Percentiles rank a stretch among this genome's conserved stretches.
phyloP scores from a whole-genome alignment of 2,329 filamentous ascomycete genomes.

The Pseudonectria foliicola region DNA sequence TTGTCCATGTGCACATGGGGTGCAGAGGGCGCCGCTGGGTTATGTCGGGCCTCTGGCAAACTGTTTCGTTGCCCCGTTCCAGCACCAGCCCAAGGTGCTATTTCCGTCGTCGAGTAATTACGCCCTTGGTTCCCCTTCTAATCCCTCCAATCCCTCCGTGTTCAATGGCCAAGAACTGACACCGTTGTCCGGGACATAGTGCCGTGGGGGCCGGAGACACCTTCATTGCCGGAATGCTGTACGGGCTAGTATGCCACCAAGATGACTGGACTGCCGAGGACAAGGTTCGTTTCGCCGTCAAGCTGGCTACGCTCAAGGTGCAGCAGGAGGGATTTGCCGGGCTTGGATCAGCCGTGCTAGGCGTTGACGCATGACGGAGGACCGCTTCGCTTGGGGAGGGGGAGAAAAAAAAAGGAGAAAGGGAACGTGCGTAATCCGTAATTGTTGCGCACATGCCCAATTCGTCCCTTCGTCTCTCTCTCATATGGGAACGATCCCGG shows the following conservation, averaged over 20 bases:
- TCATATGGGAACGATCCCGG: constrained; percentile 1
- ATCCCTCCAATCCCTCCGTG: no score
- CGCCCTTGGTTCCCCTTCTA: constrained; percentile 3
- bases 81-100: constrained; percentile 25
- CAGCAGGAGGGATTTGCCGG: constrained; percentile 57
- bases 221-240: constrained; percentile 66
- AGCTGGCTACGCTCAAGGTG: constrained; percentile 62
- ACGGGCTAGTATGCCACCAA: constrained; percentile 45
- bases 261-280: constrained; percentile 40
- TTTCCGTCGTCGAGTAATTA: constrained; percentile 54
- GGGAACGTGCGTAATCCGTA: no score
- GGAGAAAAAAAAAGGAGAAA: no score
- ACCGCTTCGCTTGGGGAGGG: no score
- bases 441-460: no score
- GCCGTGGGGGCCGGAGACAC: constrained; percentile 69
- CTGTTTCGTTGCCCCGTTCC: constrained; percentile 34
- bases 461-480: no score
- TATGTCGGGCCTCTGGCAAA: constrained; percentile 23
- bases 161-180: constrained; percentile 10
- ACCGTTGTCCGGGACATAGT: constrained; percentile 33
- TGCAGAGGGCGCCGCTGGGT: constrained; percentile 35
- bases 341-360: constrained; percentile 31
- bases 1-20: constrained; percentile 55
- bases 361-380: constrained; percentile 5
- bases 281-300: constrained; percentile 55